Base-by-base conservation (phyloP, 108 stramenopile species). In the Asterionellopsis glacialis region DNA sequence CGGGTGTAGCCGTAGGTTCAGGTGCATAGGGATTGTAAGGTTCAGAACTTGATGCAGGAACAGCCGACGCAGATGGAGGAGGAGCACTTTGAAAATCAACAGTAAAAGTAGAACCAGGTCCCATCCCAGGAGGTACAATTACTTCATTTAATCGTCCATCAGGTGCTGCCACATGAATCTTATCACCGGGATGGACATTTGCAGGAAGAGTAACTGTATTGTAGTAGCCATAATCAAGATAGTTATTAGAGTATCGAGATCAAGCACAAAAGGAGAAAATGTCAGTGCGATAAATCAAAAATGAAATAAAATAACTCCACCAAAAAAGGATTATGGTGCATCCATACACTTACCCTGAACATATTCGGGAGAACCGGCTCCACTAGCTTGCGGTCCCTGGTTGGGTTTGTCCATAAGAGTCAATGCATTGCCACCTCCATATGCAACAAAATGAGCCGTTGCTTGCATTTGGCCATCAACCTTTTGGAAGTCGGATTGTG, bases 371-470 rank as follows among this genome's bases (percentile, higher is more conserved):
- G 41, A 44, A 27, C 12, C 5, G 43, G 6, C 21, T 49, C 21
- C 23, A 49, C 25, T n/a, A 60, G 24, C 45, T 21, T 48, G 47
- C 5, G 47, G 47, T 19, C 19, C 19, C 5, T 16, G 19, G 9
- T 48, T 15, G 25, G 52, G 12, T 61, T 58, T 11, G 72, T 80
- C 85, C 16, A 84, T 73, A 40, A 88, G 57, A n/a, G 72, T 79
- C 55, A 92, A 68, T 11, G 87, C 91, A 63, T 92, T 92, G 23
- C 91, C 91, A 41, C 87, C 87, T 16, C 87, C 83, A 58, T 86
- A 88, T n/a, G 73, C 70, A 0, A 87, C 83, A 69, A 92, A 92
- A 60, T 92, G 91, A 19, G 76, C 79, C 21, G 70, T 80, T 0
- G 87, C 87, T 51, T 78, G 68, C 9, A 79, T 76, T 22, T 14